Conservation (phyloP, 768 basidiomycete species). For the Lentinula edodes region DNA sequence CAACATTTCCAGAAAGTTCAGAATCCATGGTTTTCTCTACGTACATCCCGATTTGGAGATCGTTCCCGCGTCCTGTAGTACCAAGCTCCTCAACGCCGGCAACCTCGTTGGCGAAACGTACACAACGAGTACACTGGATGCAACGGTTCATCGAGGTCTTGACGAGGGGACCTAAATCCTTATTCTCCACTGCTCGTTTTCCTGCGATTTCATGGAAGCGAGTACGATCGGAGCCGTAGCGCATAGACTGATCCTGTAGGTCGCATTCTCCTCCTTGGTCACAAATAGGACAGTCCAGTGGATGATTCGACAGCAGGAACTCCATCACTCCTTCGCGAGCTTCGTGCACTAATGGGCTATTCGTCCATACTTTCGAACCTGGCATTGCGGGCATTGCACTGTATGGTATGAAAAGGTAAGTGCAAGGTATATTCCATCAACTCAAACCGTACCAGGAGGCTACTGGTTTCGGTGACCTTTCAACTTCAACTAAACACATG, state of each 20-base stretch:
- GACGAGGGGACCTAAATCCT: conserved; percentile 95
- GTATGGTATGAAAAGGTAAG: neutral
- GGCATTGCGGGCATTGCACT: conserved; percentile 99
- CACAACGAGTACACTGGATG: conserved; percentile 99
- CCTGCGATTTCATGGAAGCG: conserved; percentile 98
- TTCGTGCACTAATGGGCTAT: conserved; percentile 86
- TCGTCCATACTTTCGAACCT: conserved; percentile 88
- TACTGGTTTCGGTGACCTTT: conserved; percentile 90
- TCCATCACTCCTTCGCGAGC: conserved; percentile 99
- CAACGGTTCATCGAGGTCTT: conserved; percentile 99
- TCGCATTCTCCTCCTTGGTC: conserved; percentile 99
- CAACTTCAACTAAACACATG: conserved; percentile 99
- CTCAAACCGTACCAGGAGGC: conserved; percentile 71
- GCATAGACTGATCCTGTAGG: conserved; percentile 98
- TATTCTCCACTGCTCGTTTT: conserved; percentile 97
- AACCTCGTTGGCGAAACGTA: conserved; percentile 98
- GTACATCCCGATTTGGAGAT: conserved; percentile 98
- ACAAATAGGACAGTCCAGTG: conserved; percentile 97
- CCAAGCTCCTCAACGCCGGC: conserved; percentile 98
- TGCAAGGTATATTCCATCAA: neutral
- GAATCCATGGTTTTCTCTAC: conserved; percentile 97
- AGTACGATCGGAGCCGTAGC: conserved; percentile 95
- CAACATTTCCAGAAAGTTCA: conserved; percentile 93
- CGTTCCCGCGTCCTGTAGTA: conserved; percentile 95
- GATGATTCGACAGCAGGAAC: conserved; percentile 95